Base-by-base conservation (phyloP, 2,329 filamentous ascomycete species). In the Akanthomyces lecanii region DNA sequence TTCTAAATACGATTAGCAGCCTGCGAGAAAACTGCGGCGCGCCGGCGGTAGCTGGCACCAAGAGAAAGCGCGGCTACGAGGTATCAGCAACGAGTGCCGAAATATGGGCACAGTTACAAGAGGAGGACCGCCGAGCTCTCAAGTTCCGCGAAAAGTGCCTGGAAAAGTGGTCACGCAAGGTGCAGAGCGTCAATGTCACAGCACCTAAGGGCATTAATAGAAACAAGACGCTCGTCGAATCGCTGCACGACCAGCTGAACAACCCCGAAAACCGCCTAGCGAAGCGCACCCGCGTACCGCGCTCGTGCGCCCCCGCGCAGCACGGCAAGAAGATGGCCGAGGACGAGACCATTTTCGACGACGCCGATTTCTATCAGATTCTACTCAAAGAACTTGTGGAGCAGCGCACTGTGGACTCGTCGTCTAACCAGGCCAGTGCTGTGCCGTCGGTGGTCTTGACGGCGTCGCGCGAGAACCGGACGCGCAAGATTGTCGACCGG, bases 381-480 rank as follows among this genome's bases (percentile, higher is more conserved):
- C 84, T 99, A 2, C 85, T 99, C 33, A 96, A 97, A 74, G 92
- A 97, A 71, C 86, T 99, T 1, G 89, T 99, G 11, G 92, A 97
- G 72, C 91, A 96, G 73, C 89, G 94, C 64, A 90, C 90, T 69
- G 82, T 87, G 0, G 89, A 92, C 57, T 83, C 84, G 10, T 82
- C 84, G 21, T 83, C 72, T 61, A 79, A 74, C 56, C 76, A 77
- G 63, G 73, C 73, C 38, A 75, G 75, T 62, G 76, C 78, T 12
- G 77, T 83, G 36, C 79, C 83, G 1, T 84, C 82, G 5, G 80
- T 86, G 33, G 82, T 85, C 67, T 87, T 88, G 79, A 85, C 87
- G 21, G 87, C 89, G 42, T 82, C 86, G 45, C 86, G 89, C 72
- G 89, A 92, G 70, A 88, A 87, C 62, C 96, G 94, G 80, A 83